Evolutionary conservation across 495 filamentous ascomycete genomes (phyloP).

Genomic region (Aspergillus sclerotiicarbonarius): DNA sequence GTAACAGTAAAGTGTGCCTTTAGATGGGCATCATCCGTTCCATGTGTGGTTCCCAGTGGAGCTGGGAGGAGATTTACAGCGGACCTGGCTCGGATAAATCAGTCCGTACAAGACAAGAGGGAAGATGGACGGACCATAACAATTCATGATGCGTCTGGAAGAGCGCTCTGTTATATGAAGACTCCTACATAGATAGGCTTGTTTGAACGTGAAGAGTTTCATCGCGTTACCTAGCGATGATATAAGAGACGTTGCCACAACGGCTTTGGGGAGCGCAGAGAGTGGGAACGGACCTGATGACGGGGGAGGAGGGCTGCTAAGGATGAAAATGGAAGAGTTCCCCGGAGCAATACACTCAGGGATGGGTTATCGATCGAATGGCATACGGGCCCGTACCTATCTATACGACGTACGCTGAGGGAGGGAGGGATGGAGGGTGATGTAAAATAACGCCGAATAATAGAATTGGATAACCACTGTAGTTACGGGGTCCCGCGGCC

Average conservation of each 20-base stretch:
- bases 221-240: conserved; percentile 7
- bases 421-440: no score
- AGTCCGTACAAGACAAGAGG: background rate
- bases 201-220: background rate
- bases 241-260: conserved; percentile 12
- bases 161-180: background rate
- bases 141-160: background rate
- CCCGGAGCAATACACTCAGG: no score
- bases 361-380: no score
- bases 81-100: conserved; percentile 14
- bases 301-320: no score
- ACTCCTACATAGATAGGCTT: background rate
- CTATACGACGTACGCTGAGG: no score
- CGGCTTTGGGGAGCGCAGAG: no score
- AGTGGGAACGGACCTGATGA: background rate
- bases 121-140: background rate
- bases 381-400: no score
- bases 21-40: conserved; percentile 1
- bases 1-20: conserved; percentile 5
- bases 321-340: background rate
- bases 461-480: conserved; percentile 2
- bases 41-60: conserved; percentile 10
- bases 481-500: conserved; percentile 12
- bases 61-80: conserved; percentile 7
- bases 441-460: conserved; percentile 1